Evolutionary conservation across 805 yeast genomes (phyloP).

Genomic region (Lipomyces chichibuensis): DNA sequence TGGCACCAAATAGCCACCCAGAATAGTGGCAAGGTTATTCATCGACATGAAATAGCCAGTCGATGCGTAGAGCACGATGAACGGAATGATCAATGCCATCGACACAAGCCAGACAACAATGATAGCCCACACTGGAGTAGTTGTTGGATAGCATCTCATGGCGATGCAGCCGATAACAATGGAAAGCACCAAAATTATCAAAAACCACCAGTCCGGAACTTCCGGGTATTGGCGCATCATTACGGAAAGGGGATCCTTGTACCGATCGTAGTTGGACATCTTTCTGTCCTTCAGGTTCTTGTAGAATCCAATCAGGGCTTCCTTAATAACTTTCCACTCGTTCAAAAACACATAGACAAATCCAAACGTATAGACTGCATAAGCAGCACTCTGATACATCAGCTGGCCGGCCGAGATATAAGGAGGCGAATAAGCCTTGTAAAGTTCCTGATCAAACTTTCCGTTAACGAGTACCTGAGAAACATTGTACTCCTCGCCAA

Average conservation of each 20-base stretch:
- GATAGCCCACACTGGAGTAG: constrained; percentile 66
- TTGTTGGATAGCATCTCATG: constrained; percentile 42
- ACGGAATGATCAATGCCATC: constrained; percentile 59
- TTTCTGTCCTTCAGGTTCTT: constrained; percentile 45
- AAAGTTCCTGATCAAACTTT: constrained; percentile 15
- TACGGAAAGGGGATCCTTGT: constrained; percentile 21
- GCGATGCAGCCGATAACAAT: constrained; percentile 42
- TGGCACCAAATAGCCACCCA: constrained; percentile 20
- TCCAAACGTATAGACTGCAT: constrained; percentile 58
- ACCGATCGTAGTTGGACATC: constrained; percentile 62
- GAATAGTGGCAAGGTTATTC: constrained; percentile 41
- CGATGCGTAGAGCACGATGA: constrained; percentile 62
- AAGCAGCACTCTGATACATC: constrained; percentile 47
- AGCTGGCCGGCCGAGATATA: constrained; percentile 50
- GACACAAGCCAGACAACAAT: constrained; percentile 60
- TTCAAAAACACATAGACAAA: constrained; percentile 69
- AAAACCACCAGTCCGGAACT: constrained; percentile 52
- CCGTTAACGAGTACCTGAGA: constrained; percentile 49
- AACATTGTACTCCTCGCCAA: constrained; percentile 51
- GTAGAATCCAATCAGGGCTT: constrained; percentile 61
- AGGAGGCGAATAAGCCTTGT: constrained; percentile 26
- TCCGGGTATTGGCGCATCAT: constrained; percentile 60
- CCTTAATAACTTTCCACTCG: constrained; percentile 56
- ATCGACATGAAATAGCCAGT: constrained; percentile 64
- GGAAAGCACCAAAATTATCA: constrained; percentile 50